These are phyloP conservation scores for Aaosphaeria pasadenensis DNA, from an alignment of 2,329 filamentous ascomycete species.

Conservation along the genomic window DNA sequence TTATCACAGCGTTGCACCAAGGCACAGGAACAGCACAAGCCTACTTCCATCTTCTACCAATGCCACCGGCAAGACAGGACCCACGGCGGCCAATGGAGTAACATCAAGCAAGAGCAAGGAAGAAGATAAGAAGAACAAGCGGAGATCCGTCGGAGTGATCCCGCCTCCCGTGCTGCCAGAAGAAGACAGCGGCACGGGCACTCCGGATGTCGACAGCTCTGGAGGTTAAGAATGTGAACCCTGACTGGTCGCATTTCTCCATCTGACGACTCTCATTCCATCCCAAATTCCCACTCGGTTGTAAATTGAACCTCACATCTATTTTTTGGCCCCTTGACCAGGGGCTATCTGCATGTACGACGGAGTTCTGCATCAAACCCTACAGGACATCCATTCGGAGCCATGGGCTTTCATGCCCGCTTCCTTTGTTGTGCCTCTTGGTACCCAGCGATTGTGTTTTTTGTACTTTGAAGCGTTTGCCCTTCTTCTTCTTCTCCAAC, in stretches of 20 bases:
- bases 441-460: too few species aligned
- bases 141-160: conserved; percentile 26
- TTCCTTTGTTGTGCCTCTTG: too few species aligned
- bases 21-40: conserved; percentile 13
- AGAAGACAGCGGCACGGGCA: conserved; percentile 21
- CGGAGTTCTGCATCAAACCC: too few species aligned
- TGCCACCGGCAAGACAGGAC: conserved; percentile 2
- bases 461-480: too few species aligned
- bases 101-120: conserved; percentile 15
- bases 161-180: conserved; percentile 20
- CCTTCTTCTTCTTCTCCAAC: too few species aligned
- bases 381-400: too few species aligned
- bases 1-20: conserved; percentile 28
- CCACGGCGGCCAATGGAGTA: conserved; percentile 20
- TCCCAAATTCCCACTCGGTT: neutral
- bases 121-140: conserved; percentile 31
- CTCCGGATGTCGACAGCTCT: conserved; percentile 16
- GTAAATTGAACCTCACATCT: neutral
- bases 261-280: too few species aligned
- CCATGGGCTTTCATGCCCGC: too few species aligned
- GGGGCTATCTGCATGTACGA: too few species aligned
- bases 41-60: conserved; percentile 13
- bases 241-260: too few species aligned
- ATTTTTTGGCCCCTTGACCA: too few species aligned
- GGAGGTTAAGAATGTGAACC: neutral